phyloP scores from a whole-genome alignment of 495 filamentous ascomycete species.

The Hypoxylon fuscum region DNA sequence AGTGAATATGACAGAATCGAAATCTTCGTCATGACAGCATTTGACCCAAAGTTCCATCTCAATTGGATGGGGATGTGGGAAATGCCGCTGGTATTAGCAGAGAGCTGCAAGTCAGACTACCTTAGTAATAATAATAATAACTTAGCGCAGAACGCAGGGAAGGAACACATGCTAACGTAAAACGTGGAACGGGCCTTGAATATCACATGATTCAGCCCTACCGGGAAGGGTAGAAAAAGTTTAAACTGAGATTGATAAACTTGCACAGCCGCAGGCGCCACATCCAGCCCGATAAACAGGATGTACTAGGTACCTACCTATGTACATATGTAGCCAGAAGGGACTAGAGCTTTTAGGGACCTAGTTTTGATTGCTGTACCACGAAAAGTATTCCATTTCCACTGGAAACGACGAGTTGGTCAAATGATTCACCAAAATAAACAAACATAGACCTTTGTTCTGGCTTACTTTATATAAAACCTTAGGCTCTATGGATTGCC shows the following conservation, averaged over 20 bases:
- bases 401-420: too few species aligned
- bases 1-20: neutral
- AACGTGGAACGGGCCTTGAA: neutral
- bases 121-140: conserved; percentile 9
- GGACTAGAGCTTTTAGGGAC: conserved; percentile 4
- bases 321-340: neutral
- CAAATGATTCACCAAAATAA: too few species aligned
- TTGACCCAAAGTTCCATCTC: conserved; percentile 16
- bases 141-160: neutral
- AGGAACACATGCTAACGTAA: conserved; percentile 24
- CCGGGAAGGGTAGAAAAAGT: conserved; percentile 26
- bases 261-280: conserved; percentile 26
- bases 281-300: too few species aligned
- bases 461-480: too few species aligned
- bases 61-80: conserved; percentile 25
- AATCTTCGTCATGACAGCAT: neutral
- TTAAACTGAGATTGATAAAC: conserved; percentile 13
- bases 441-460: too few species aligned
- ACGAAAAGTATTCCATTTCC: too few species aligned
- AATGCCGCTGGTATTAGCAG: conserved; percentile 1
- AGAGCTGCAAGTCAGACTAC: conserved; percentile 20
- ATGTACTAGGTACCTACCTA: too few species aligned
- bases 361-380: too few species aligned
- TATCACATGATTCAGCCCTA: conserved; percentile 49
- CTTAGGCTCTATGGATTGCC: too few species aligned